Evolutionary conservation across 2,329 filamentous ascomycete species (phyloP), one percentile per base, ranked within the genome.

Genomic region (Colletotrichum truncatum): DNA sequence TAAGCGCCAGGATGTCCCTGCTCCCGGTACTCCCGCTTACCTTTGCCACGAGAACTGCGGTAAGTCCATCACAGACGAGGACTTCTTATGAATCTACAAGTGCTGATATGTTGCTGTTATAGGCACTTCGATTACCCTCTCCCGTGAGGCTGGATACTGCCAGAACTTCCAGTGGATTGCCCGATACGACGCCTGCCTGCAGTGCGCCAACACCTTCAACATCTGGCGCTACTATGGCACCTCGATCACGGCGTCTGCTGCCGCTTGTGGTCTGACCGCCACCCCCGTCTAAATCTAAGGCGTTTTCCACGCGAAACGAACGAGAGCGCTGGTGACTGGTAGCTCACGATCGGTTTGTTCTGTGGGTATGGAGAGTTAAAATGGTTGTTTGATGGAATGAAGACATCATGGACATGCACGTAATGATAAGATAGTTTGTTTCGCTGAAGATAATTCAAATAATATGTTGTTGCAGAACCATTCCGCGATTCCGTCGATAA

Each of bases 11-110:
- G 76, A 32, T 6, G 52, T 52, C 74, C 21, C 77, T 74, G 18
- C 78, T 74, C 32, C 60, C 1, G 60, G 54, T 10, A 64, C 60
- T 0, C 60, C 60, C 4, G 60, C 74, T 6, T 84, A 81, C 70
- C 74, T 84, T 41, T 86, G 84, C 73, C 83, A 85, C 68, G 77
- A 80, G 68, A 80, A 81, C 72, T 85, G 83, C 74, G 83, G 83
- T 84, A 74, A 64, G 79, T 73, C 23, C 7, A 18, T 9, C 4
- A 4, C n/a, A n/a, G n/a, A n/a, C n/a, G n/a, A n/a, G n/a, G n/a
- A n/a, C 8, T 3, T 36, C 3, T 10, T 26, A 4, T 21, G 23
- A 32, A 4, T n/a, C n/a, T 9, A 14, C 12, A 3, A 38, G 11
- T 2, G 1, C 10, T 23, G 30, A 34, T 18, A 9, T 6, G 6